A percentile compares a stretch with the other conserved stretches of the same genome.
Conservation (phyloP, 441 rosid genomes). For the Croton laevigatus region DNA sequence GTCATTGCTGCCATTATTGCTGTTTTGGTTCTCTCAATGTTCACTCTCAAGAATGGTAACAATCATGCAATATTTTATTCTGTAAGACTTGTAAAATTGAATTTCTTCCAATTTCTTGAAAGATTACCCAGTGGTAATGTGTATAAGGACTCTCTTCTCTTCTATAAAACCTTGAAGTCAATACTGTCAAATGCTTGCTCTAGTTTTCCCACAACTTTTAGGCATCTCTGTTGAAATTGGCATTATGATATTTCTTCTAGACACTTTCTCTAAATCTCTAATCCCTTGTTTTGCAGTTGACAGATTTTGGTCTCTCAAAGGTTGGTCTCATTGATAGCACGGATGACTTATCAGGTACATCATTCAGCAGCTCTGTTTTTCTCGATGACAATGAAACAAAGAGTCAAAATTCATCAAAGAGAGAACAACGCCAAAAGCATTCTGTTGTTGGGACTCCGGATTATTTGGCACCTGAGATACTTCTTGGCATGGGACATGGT, state of each 20-base stretch:
- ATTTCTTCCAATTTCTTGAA: neutral
- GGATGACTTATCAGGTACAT: slow-evolving; percentile 85
- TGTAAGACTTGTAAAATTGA: neutral
- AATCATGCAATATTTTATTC: neutral
- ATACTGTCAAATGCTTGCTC: neutral
- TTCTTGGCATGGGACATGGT: slow-evolving; percentile 99
- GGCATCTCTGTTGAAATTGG: slow-evolving; percentile 1
- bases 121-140: neutral
- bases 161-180: neutral
- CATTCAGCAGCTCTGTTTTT: slow-evolving; percentile 51
- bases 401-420: slow-evolving; percentile 38
- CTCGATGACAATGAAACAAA: slow-evolving; percentile 53
- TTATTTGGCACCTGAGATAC: slow-evolving; percentile 98
- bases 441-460: slow-evolving; percentile 94
- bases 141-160: neutral
- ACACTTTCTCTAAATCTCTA: slow-evolving; percentile 27
- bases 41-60: neutral
- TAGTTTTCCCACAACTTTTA: neutral
- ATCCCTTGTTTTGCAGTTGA: slow-evolving; percentile 71
- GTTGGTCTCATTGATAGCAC: slow-evolving; percentile 98
- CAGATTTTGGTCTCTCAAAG: slow-evolving; percentile 99
- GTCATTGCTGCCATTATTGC: neutral
- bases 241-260: slow-evolving; percentile 7
- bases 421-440: slow-evolving; percentile 68
- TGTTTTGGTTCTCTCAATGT: neutral